Evolutionary conservation across 2,329 filamentous ascomycete species (phyloP).

Genomic region (Diaporthe vaccinii): DNA sequence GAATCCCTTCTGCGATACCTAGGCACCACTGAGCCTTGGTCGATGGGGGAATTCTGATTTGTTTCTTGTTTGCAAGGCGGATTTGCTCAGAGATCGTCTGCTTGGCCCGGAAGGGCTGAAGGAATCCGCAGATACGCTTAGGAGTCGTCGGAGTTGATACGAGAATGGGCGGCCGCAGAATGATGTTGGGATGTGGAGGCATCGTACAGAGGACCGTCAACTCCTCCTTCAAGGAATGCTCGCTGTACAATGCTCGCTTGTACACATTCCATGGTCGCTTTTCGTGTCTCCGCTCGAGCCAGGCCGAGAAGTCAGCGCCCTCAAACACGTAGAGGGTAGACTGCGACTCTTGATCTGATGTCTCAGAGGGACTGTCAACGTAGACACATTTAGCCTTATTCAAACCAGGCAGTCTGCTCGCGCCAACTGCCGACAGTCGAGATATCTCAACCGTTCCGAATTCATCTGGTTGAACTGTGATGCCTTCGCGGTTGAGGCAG

Average conservation of each 20-base stretch:
- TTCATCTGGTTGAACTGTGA: background rate
- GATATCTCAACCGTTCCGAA: background rate
- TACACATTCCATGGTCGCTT: background rate
- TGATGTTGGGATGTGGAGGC: conserved; percentile 7
- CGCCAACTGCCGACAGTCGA: background rate
- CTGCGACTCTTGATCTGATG: background rate
- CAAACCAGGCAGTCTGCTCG: background rate
- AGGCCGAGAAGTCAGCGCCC: background rate
- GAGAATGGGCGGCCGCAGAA: conserved; percentile 1
- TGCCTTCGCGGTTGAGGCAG: background rate
- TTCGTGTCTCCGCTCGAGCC: background rate
- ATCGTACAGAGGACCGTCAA: conserved; percentile 7
- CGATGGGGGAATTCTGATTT: background rate
- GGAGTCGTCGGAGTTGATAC: background rate
- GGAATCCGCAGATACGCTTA: background rate
- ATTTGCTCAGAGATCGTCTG: background rate
- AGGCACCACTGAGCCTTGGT: conserved; percentile 3
- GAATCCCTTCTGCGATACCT: background rate
- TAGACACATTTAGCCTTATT: background rate
- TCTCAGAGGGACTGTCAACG: background rate
- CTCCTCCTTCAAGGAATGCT: conserved; percentile 15
- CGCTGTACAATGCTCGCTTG: conserved; percentile 5
- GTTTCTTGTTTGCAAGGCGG: background rate
- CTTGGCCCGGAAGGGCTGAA: background rate
- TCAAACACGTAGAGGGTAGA: background rate